Evolutionary conservation across 2,329 filamentous ascomycete genomes (phyloP).

Genomic region (Rhinocladiella similis): DNA sequence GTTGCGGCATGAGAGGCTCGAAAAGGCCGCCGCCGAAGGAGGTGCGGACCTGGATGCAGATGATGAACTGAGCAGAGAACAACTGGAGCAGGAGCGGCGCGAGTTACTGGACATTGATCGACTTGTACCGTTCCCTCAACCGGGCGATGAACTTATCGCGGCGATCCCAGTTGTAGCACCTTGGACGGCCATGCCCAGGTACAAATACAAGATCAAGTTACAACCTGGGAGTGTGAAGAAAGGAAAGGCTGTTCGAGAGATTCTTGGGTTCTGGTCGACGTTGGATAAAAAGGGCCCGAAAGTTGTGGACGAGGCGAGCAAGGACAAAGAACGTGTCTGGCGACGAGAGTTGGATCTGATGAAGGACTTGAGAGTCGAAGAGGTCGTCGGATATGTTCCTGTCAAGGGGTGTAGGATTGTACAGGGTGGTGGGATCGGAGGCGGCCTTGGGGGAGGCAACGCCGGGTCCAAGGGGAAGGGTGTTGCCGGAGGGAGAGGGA

Average conservation of each 20-base stretch:
- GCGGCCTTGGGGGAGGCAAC: constrained; percentile 39
- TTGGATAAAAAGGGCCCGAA: constrained; percentile 24
- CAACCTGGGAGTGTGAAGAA: constrained; percentile 90
- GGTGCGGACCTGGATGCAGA: constrained; percentile 49
- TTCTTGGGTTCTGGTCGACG: constrained; percentile 71
- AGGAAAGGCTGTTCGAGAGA: constrained; percentile 89
- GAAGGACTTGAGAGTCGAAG: constrained; percentile 75
- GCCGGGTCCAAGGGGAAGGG: constrained; percentile 41
- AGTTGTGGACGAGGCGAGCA: constrained; percentile 59
- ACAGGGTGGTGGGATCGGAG: constrained; percentile 60
- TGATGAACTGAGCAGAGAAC: constrained; percentile 57
- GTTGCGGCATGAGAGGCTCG: constrained; percentile 70
- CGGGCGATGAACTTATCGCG: constrained; percentile 72
- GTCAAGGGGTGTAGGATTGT: constrained; percentile 80
- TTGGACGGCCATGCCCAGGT: constrained; percentile 62
- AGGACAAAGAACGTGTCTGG: constrained; percentile 39
- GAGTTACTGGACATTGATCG: constrained; percentile 62
- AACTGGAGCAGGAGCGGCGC: constrained; percentile 43
- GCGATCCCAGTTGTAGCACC: constrained; percentile 64
- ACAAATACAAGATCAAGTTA: constrained; percentile 93
- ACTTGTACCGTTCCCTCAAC: constrained; percentile 74
- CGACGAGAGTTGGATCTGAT: constrained; percentile 77
- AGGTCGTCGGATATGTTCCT: constrained; percentile 77
- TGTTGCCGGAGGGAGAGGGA: constrained; percentile 8
- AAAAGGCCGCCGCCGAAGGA: constrained; percentile 61